Evolutionary conservation across 106 monocot genomes (phyloP).

Genomic region (Phalaenopsis aphrodite): DNA sequence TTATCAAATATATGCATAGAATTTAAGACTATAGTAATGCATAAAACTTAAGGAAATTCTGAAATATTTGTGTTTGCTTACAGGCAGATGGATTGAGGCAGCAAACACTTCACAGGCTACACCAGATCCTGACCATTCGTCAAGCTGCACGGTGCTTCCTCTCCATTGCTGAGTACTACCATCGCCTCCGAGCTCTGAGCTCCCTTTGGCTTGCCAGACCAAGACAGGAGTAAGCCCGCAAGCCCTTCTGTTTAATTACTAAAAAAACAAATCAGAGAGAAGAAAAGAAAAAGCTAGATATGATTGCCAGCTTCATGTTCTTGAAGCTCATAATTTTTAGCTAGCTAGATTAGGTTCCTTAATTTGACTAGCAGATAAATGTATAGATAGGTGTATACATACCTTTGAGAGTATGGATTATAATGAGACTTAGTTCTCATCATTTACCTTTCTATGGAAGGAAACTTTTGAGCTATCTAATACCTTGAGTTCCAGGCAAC

Average conservation of each 20-base stretch:
- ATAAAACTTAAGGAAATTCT: not conserved
- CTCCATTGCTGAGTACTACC: slow-evolving; percentile 65
- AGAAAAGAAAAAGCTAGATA: not conserved
- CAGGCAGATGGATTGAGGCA: slow-evolving; percentile 71
- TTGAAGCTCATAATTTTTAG: not conserved
- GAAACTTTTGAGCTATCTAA: not conserved
- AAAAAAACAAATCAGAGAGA: not conserved
- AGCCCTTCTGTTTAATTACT: not conserved
- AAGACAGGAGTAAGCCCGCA: slow-evolving; percentile 19
- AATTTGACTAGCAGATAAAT: not conserved
- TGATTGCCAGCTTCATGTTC: not conserved
- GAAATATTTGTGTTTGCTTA: not conserved
- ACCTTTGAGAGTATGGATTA: not conserved
- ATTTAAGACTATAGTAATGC: not conserved
- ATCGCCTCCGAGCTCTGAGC: slow-evolving; percentile 67
- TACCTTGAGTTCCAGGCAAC: not conserved
- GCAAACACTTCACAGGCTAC: slow-evolving; percentile 59
- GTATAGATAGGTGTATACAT: slow-evolving; percentile 1
- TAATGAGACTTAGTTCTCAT: not conserved
- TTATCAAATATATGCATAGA: not conserved
- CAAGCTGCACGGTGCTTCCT: slow-evolving; percentile 60
- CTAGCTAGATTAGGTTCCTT: not conserved
- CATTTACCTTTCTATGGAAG: not conserved
- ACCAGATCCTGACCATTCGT: slow-evolving; percentile 51
- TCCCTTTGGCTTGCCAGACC: slow-evolving; percentile 69